Evolutionary conservation across 805 yeast species (phyloP).

Genomic region (Cyberlindnera petersonii): DNA sequence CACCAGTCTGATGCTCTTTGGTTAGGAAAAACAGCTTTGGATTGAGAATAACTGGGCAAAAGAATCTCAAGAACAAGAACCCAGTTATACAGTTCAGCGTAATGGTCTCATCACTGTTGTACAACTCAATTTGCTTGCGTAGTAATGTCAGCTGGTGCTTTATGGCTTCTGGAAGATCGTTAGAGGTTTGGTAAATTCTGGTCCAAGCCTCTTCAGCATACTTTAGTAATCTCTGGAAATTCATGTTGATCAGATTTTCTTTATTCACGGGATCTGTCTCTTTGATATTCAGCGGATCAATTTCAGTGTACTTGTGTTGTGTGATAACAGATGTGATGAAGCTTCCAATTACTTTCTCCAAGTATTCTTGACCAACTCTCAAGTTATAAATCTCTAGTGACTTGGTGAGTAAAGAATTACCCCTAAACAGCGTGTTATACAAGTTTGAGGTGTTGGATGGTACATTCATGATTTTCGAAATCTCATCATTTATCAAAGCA

Average conservation of each 20-base stretch:
- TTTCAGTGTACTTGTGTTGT: conserved; percentile 54
- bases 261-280: conserved; percentile 35
- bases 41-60: conserved; percentile 88
- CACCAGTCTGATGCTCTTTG: conserved; percentile 64
- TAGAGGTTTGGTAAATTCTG: conserved; percentile 58
- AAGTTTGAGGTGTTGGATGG: conserved; percentile 32
- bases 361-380: conserved; percentile 73
- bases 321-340: conserved; percentile 54
- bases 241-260: conserved; percentile 40
- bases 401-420: conserved; percentile 78
- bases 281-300: conserved; percentile 65
- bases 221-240: conserved; percentile 44
- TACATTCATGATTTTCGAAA: conserved; percentile 27
- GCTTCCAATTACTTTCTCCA: conserved; percentile 69
- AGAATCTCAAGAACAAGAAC: conserved; percentile 75
- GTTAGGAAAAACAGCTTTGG: conserved; percentile 82
- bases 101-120: conserved; percentile 44
- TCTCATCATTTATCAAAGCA: conserved; percentile 63
- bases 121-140: conserved; percentile 59
- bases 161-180: conserved; percentile 69
- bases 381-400: conserved; percentile 74
- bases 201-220: conserved; percentile 64
- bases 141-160: conserved; percentile 60
- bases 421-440: conserved; percentile 70
- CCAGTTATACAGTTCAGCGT: conserved; percentile 77